Base-by-base conservation (phyloP, 2,329 filamentous ascomycete genomes). In the Pyrenochaeta sp. region DNA sequence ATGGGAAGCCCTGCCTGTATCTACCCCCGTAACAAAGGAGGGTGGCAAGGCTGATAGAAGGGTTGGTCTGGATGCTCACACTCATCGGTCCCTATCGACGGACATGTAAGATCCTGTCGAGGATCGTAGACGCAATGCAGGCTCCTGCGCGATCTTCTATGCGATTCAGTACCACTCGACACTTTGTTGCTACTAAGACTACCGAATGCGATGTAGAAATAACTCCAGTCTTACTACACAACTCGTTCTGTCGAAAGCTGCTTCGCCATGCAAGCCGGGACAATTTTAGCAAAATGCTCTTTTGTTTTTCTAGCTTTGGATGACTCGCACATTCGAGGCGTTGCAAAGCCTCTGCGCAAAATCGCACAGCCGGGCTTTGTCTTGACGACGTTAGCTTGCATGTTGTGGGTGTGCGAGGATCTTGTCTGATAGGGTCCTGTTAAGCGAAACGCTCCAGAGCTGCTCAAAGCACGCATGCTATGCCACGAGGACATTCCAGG, bases 401-500 rank as follows among this genome's bases (percentile, higher is more conserved):
- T 24, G 13, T 24, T 19, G 13, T 54, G 53, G 60, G 61, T 59
- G 61, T 54, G 43, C 15, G 53, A 51, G 19, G 22, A 15, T 6
- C 32, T 42, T 15, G 40, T 22, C 25, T 58, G 51, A 64, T 64
- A 58, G 55, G 56, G 19, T 22, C 30, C n/a, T 12, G 7, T 10
- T 59, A 57, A 46, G 52, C 56, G 52, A 59, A 43, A n/a, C 19
- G 19, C 32, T 37, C 44, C 1, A 49, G 36, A 50, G 36, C 19
- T 40, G 36, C 43, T 52, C 9, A 37, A 15, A 37, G 39, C 52
- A 50, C 49, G 53, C 42, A 56, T 50, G 39, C 13, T 34, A 50
- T 51, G 47, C 40, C 36, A 50, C 50, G 49, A 49, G 53, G 40
- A 51, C 32, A 34, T 15, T 19, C 59, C 43, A 54, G 56, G 47